Conservation (phyloP, 495 filamentous ascomycete genomes). For the Lasiosphaeria hispida region DNA sequence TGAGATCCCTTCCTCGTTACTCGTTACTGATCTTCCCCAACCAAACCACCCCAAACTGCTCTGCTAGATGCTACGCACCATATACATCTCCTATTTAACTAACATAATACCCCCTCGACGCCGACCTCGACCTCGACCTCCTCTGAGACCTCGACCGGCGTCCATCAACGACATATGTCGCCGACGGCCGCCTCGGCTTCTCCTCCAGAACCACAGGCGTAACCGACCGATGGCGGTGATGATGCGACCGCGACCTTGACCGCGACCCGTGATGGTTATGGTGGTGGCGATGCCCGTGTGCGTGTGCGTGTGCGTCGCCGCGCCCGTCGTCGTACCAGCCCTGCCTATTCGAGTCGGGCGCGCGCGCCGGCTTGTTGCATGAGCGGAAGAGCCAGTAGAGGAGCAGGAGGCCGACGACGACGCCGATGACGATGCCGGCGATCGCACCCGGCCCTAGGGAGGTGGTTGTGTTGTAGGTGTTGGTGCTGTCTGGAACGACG, state of each 20-base stretch:
- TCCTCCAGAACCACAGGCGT: slow-evolving; percentile 22
- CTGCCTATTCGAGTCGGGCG: slow-evolving; percentile 20
- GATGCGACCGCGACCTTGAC: slow-evolving; percentile 7
- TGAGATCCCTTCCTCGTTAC: no score
- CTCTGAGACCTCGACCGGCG: slow-evolving; percentile 7
- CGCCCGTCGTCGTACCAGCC: slow-evolving; percentile 28
- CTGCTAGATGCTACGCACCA: not conserved
- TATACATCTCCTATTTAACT: slow-evolving; percentile 2
- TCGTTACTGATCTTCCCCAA: no score
- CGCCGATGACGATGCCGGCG: slow-evolving; percentile 32
- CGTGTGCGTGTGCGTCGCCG: not conserved
- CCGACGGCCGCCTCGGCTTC: slow-evolving; percentile 12
- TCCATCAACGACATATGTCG: slow-evolving; percentile 12
- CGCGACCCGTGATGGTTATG: slow-evolving; percentile 10
- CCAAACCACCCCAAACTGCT: no score
- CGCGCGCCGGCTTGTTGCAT: slow-evolving; percentile 1
- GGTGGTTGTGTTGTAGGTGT: not conserved
- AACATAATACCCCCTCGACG: slow-evolving; percentile 20
- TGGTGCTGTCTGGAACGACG: slow-evolving; percentile 5
- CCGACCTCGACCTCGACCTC: slow-evolving; percentile 17
- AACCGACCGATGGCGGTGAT: slow-evolving; percentile 3
- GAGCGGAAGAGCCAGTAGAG: slow-evolving; percentile 24
- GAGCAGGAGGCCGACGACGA: slow-evolving; percentile 26
- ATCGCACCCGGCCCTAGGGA: slow-evolving; percentile 24
- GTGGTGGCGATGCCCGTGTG: slow-evolving; percentile 9